These are phyloP conservation scores for Mycena indigotica DNA, from an alignment of 768 basidiomycete species.

Conservation along the genomic window DNA sequence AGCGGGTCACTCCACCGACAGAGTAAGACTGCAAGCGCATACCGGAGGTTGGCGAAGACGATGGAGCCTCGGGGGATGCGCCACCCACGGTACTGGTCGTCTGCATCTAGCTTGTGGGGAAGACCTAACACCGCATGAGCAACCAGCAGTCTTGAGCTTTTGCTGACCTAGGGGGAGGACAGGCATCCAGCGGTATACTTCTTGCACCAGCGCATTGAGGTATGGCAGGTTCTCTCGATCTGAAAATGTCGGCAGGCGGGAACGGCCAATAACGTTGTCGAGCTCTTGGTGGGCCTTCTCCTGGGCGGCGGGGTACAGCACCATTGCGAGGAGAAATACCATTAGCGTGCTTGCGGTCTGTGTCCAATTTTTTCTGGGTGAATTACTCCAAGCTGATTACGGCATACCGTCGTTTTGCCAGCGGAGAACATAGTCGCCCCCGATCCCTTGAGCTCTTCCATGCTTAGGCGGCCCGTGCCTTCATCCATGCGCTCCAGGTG, in stretches of 20 bases:
- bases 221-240: constrained; percentile 11
- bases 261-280: constrained; percentile 28
- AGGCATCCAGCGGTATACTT: constrained; percentile 22
- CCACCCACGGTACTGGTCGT: constrained; percentile 37
- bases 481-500: constrained; percentile 23
- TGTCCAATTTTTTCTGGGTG: constrained; percentile 2
- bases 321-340: constrained; percentile 34
- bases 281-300: constrained; percentile 33
- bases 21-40: background rate
- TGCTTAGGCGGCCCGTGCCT: background rate
- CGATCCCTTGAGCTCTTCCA: constrained; percentile 19
- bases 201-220: constrained; percentile 21
- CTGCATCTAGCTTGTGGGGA: constrained; percentile 33
- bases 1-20: background rate
- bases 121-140: constrained; percentile 23
- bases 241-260: constrained; percentile 24
- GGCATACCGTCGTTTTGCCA: constrained; percentile 21
- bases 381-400: background rate
- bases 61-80: constrained; percentile 38
- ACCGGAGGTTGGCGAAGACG: constrained; percentile 39
- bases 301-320: constrained; percentile 33
- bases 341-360: constrained; percentile 23
- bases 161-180: constrained; percentile 18
- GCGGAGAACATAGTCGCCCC: constrained; percentile 23
- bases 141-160: background rate